These are phyloP conservation scores for Diaporthe sp. DNA, from an alignment of 2,329 filamentous ascomycete genomes.

Conservation along the genomic window DNA sequence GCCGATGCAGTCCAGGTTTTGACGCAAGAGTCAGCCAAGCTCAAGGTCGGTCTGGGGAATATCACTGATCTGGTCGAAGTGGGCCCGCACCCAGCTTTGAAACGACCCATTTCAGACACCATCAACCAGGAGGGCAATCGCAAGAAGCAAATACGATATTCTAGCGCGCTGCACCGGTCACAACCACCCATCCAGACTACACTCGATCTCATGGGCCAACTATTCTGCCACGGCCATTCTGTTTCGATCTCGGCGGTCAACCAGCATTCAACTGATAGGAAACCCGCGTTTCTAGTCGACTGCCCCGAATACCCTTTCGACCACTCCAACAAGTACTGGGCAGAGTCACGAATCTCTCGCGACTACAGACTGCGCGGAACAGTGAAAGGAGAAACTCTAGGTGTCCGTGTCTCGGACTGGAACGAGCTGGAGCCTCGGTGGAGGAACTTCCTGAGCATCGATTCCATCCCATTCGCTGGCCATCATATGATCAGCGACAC, in stretches of 20 bases:
- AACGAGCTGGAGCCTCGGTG: constrained; percentile 52
- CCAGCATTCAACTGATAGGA: constrained; percentile 47
- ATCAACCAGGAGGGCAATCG: constrained; percentile 26
- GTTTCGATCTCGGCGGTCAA: constrained; percentile 47
- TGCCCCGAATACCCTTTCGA: constrained; percentile 52
- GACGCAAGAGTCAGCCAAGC: constrained; percentile 42
- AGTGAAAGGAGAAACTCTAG: background rate
- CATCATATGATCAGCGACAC: constrained; percentile 54
- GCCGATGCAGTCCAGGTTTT: constrained; percentile 40
- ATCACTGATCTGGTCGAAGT: constrained; percentile 44
- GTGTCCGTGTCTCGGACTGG: constrained; percentile 43
- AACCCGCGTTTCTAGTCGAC: constrained; percentile 42
- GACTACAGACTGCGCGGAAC: constrained; percentile 47
- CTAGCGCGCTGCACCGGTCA: constrained; percentile 41
- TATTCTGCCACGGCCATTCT: constrained; percentile 47
- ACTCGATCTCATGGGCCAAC: constrained; percentile 45
- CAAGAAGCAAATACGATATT: constrained; percentile 43
- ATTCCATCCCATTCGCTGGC: constrained; percentile 57
- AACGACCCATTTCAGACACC: constrained; percentile 45
- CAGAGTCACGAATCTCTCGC: constrained; percentile 48
- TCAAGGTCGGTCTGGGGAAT: constrained; percentile 20
- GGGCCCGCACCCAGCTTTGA: constrained; percentile 48
- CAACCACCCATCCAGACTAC: constrained; percentile 44
- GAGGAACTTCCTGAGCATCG: constrained; percentile 56
- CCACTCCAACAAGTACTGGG: constrained; percentile 51